Evolutionary conservation across 1,139 yeast genomes (phyloP).

Genomic region (Pichia kudriavzevii): DNA sequence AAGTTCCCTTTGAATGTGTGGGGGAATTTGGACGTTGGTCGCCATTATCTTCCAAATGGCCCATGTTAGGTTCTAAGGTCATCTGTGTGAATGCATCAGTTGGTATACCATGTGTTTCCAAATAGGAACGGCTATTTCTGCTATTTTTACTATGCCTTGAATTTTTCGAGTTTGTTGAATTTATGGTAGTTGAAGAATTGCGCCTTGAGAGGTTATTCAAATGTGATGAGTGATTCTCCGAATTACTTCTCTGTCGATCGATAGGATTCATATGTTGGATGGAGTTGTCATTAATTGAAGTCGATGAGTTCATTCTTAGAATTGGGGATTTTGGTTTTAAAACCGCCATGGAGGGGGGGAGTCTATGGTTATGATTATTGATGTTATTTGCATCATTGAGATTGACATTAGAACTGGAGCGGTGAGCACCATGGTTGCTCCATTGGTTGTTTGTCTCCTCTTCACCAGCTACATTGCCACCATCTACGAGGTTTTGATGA

Average conservation of each 20-base stretch:
- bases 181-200: slow-evolving; percentile 15
- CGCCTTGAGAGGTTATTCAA: slow-evolving; percentile 12
- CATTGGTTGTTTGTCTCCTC: too few species aligned
- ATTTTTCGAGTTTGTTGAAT: slow-evolving; percentile 9
- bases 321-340: slow-evolving; percentile 66
- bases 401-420: slow-evolving; percentile 14
- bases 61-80: too few species aligned
- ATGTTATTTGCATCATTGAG: not conserved
- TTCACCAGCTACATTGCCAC: too few species aligned
- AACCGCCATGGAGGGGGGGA: slow-evolving; percentile 64
- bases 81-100: slow-evolving; percentile 9
- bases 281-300: slow-evolving; percentile 19
- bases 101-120: slow-evolving; percentile 13
- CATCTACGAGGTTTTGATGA: too few species aligned
- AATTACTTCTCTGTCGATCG: slow-evolving; percentile 13
- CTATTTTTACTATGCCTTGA: slow-evolving; percentile 9
- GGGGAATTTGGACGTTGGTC: slow-evolving; percentile 1
- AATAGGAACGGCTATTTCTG: slow-evolving; percentile 3
- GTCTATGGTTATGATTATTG: slow-evolving; percentile 9
- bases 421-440: slow-evolving; percentile 1
- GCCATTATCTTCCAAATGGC: too few species aligned
- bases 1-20: not conserved
- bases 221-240: slow-evolving; percentile 1
- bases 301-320: slow-evolving; percentile 31
- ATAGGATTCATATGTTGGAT: slow-evolving; percentile 13